Conservation (phyloP, 371 early-diverging fungal species). For the Apophysomyces variabilis region DNA sequence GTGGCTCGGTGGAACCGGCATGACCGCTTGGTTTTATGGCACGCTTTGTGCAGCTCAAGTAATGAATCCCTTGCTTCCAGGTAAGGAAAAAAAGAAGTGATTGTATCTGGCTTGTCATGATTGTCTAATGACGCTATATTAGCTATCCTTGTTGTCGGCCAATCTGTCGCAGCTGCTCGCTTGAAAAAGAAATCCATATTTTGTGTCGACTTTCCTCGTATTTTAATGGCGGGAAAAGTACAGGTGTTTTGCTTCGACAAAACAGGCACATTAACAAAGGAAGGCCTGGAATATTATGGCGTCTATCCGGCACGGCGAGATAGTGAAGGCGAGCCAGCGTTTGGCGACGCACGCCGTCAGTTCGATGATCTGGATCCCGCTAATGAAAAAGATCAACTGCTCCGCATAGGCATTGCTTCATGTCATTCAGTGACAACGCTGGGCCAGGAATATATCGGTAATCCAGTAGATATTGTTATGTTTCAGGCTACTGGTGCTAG, state of each 20-base stretch:
- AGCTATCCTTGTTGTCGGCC: constrained; percentile 85
- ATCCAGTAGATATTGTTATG: constrained; percentile 89
- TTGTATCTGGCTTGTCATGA: background rate
- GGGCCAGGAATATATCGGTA: constrained; percentile 71
- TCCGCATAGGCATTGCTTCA: constrained; percentile 63
- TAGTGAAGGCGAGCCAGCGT: background rate
- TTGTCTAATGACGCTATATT: background rate
- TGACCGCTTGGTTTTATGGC: constrained; percentile 64
- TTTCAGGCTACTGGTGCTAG: constrained; percentile 62
- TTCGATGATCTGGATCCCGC: constrained; percentile 24
- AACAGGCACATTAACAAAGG: constrained; percentile 66
- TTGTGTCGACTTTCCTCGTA: constrained; percentile 79
- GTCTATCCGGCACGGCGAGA: constrained; percentile 20
- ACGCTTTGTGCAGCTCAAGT: constrained; percentile 73
- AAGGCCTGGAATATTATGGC: constrained; percentile 59
- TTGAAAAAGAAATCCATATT: constrained; percentile 62
- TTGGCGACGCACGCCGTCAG: background rate
- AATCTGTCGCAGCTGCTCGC: constrained; percentile 74
- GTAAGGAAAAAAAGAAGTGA: constrained; percentile 3
- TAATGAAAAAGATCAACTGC: constrained; percentile 22
- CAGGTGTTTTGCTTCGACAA: constrained; percentile 86
- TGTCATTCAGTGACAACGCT: constrained; percentile 78
- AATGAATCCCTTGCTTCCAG: constrained; percentile 63
- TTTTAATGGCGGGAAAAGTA: constrained; percentile 86
- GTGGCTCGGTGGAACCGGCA: constrained; percentile 56